Percentiles rank a stretch among this genome's conserved stretches.
These are phyloP conservation scores for Cardamine occulta DNA, from an alignment of 345 rosid species.

Conservation along the genomic window DNA sequence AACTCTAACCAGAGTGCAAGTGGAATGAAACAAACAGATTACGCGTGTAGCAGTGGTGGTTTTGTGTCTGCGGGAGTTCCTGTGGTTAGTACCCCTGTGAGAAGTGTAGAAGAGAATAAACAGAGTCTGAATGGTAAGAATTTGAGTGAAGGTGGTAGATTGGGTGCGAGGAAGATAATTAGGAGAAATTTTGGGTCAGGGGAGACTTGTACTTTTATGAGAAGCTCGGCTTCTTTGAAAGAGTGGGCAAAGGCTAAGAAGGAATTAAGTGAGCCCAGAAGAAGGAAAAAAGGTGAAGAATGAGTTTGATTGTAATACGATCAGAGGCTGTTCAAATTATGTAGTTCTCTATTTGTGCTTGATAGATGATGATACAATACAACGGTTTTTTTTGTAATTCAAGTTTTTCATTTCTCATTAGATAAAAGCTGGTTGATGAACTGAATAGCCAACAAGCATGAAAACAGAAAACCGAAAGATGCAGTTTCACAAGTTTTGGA, in stretches of 20 bases:
- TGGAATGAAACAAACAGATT: constrained; percentile 20
- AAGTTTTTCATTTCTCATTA: neutral
- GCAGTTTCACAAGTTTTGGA: neutral
- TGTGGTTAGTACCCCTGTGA: constrained; percentile 27
- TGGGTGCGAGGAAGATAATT: constrained; percentile 26
- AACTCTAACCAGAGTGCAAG: constrained; percentile 32
- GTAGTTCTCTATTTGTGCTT: constrained; percentile 22
- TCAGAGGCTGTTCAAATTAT: neutral
- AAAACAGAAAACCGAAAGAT: constrained; percentile 7
- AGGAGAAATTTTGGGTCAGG: constrained; percentile 40
- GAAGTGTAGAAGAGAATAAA: constrained; percentile 27
- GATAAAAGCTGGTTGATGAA: neutral
- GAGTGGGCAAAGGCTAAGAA: constrained; percentile 78
- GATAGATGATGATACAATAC: neutral
- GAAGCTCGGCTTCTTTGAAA: constrained; percentile 70
- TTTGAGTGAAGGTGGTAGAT: constrained; percentile 27
- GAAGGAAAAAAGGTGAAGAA: constrained; percentile 48
- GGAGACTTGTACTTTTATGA: constrained; percentile 72
- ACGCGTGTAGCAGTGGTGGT: constrained; percentile 14
- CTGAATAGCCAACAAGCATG: neutral
- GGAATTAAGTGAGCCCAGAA: constrained; percentile 55
- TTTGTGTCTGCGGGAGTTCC: constrained; percentile 1
- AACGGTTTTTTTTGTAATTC: neutral
- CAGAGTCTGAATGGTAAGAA: constrained; percentile 26
- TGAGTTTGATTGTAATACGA: constrained; percentile 11